Evolutionary conservation across 805 yeast species (phyloP), one percentile per base, ranked within the genome.

Genomic region (Yamadazyma sp.): DNA sequence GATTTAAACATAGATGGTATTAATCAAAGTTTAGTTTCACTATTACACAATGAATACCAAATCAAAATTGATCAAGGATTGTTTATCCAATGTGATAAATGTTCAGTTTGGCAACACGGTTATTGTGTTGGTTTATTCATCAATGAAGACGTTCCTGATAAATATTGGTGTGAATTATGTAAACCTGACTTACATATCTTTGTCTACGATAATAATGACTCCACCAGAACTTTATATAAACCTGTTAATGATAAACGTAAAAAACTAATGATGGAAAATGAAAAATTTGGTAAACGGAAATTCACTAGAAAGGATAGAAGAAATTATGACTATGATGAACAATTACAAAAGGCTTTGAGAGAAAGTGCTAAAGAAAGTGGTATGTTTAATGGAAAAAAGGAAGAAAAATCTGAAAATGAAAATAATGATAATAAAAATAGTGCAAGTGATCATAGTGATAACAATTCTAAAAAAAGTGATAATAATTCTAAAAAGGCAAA

Each of bases 21-120:
- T 13, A 56, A 53, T 37, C 44, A 50, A 8, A 42, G 48, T 11
- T 44, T 65, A 20, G 51, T 42, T 23, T 45, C 45, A 2, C 40
- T 64, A 22, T 49, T 67, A 19, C 35, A 29, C 23, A 46, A 44
- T 13, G 70, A 66, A 32, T 66, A 59, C 43, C 52, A 46, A 31
- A 61, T 67, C 36, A 60, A 60, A 35, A 52, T 60, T 32, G 78
- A 75, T 39, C 62, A 70, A 13, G 93, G 91, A 2, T 68, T 83
- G 33, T 84, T 76, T 53, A 84, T 84, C 46, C 93, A 84, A 52
- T 84, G 94, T 70, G 98, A 93, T 52, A 73, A 75, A 43, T 91
- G 98, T 63, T 79, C 86, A 13, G 96, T 83, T 6, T 91, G 98
- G 98, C 98, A 91, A 59, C 98, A 91, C 57, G 98, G 97, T 2